Evolutionary conservation across 495 filamentous ascomycete species (phyloP).

Genomic region (Penicillium canariense): DNA sequence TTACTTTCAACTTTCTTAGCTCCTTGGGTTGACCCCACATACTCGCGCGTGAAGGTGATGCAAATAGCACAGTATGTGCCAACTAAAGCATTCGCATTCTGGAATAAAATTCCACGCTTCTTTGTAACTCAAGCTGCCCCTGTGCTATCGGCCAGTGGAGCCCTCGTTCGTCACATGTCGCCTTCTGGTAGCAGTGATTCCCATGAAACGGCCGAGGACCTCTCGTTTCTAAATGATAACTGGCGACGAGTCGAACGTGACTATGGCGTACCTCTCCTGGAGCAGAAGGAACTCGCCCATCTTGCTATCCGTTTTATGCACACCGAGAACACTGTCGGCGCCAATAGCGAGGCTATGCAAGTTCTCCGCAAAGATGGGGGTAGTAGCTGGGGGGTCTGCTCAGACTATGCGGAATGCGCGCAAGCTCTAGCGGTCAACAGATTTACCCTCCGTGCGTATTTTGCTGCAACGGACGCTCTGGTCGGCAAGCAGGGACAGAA

Average conservation of each 20-base stretch:
- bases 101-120: constrained; percentile 36
- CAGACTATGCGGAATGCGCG: constrained; percentile 29
- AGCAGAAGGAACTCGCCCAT: constrained; percentile 23
- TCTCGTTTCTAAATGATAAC: constrained; percentile 13
- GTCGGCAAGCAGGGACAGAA: constrained; percentile 28
- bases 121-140: constrained; percentile 28
- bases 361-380: constrained; percentile 28
- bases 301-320: constrained; percentile 21
- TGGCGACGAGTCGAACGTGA: constrained; percentile 17
- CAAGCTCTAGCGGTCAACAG: constrained; percentile 7
- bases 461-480: constrained; percentile 29
- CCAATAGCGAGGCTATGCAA: constrained; percentile 35
- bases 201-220: background rate
- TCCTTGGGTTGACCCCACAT: constrained; percentile 47
- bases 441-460: constrained; percentile 23
- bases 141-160: constrained; percentile 21
- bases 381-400: constrained; percentile 26
- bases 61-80: constrained; percentile 29
- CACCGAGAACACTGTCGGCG: constrained; percentile 28
- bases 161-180: constrained; percentile 14
- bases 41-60: constrained; percentile 31
- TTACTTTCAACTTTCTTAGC: constrained; percentile 21
- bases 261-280: constrained; percentile 16
- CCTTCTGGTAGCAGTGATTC: background rate
- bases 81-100: constrained; percentile 27